Percentiles rank a stretch among this genome's conserved stretches.
Evolutionary conservation across 2,329 filamentous ascomycete species (phyloP).

Genomic region (Neocucurbitaria cava): DNA sequence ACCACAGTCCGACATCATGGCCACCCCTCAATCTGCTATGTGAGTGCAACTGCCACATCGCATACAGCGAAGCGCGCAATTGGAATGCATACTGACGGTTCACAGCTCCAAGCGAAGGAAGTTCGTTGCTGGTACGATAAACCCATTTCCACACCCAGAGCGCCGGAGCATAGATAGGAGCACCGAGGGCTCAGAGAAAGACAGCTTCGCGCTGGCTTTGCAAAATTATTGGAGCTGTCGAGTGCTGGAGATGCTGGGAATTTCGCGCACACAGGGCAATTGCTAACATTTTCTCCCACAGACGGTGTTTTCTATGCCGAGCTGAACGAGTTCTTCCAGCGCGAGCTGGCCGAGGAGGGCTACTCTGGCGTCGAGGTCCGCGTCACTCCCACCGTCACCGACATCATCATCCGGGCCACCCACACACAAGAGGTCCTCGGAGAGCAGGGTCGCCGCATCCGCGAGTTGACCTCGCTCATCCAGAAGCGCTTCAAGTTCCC

Average conservation of each 20-base stretch:
- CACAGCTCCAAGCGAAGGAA: constrained; percentile 85
- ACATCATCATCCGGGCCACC: constrained; percentile 99
- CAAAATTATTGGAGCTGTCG: constrained; percentile 10
- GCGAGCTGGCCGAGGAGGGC: constrained; percentile 99
- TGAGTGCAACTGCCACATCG: constrained; percentile 32
- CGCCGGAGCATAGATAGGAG: constrained; percentile 5
- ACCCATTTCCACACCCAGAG: constrained; percentile 23
- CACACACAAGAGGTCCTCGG: constrained; percentile 99
- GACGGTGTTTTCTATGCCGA: constrained; percentile 99
- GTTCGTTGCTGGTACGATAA: constrained; percentile 59
- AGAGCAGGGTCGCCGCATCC: constrained; percentile 99
- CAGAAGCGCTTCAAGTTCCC: constrained; percentile 99
- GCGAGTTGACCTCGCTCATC: constrained; percentile 99
- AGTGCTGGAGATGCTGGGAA: constrained; percentile 10
- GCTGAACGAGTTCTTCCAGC: constrained; percentile 99
- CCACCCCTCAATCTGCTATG: constrained; percentile 52
- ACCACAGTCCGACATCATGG: constrained; percentile 48
- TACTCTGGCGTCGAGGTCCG: constrained; percentile 99
- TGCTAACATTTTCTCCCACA: constrained; percentile 38
- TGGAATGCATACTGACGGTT: constrained; percentile 32
- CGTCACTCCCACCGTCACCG: constrained; percentile 99
- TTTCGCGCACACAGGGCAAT: constrained; percentile 23
- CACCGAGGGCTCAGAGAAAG: neutral
- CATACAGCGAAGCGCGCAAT: constrained; percentile 4
- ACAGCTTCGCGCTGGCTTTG: constrained; percentile 5